phyloP scores from a whole-genome alignment of 176 grass and related monocot genomes.

The Oryza meridionalis region DNA sequence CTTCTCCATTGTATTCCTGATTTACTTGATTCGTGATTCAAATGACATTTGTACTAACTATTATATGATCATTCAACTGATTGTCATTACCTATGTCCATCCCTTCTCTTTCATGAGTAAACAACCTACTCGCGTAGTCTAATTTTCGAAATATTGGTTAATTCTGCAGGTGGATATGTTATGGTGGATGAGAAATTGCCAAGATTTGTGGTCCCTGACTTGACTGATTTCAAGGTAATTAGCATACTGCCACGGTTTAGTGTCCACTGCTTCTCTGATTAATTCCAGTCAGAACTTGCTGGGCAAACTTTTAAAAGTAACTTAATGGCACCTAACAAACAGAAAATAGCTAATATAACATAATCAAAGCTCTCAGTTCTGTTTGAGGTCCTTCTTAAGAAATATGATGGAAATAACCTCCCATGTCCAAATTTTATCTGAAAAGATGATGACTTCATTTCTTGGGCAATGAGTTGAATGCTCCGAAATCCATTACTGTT shows the following conservation, averaged over 20 bases:
- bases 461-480: neutral
- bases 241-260: neutral
- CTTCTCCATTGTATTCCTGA: neutral
- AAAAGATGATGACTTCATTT: neutral
- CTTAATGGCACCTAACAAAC: neutral
- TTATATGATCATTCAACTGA: constrained; percentile 19
- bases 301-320: neutral
- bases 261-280: neutral
- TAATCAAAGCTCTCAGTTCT: neutral
- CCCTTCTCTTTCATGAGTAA: neutral
- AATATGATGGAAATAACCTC: neutral
- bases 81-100: neutral
- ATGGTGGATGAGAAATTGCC: constrained; percentile 89
- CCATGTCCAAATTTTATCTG: neutral
- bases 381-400: neutral
- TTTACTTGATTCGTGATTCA: neutral
- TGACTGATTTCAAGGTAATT: constrained; percentile 90
- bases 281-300: neutral
- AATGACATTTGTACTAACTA: neutral
- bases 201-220: constrained; percentile 81
- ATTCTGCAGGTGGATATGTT: constrained; percentile 87
- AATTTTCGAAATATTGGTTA: constrained; percentile 21
- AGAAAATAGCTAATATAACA: neutral
- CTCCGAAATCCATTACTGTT: constrained; percentile 19
- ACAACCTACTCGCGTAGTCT: neutral